Base-by-base conservation (phyloP, 1,284 basidiomycete genomes). In the Lignosus rhinocerotis region DNA sequence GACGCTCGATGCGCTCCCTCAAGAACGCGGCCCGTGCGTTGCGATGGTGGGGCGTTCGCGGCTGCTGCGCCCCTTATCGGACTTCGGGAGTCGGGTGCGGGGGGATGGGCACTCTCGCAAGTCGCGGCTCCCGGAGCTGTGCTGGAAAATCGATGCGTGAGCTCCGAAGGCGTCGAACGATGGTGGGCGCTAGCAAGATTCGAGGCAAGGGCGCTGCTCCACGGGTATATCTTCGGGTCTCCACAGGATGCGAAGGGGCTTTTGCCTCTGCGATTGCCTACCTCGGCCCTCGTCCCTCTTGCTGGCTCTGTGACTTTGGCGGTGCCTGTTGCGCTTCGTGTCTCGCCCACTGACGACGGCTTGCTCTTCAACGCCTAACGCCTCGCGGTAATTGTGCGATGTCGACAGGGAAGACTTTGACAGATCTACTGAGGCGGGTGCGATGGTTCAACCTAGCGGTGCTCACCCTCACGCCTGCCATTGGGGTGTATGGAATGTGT, bases 401-500 rank as follows among this genome's bases (percentile, higher is more conserved):
- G 43, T 45, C 43, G 21, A 51, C 38, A 10, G 11, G 39, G 49
- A 45, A 38, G 16, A 19, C 42, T 11, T 9, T 49, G 3, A 1
- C 31, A 9, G 43, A 11, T 10, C 10, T 59, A 7, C 51, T 64
- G 25, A 36, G 38, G 14, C 55, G 57, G 10, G 50, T 64, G 4
- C 60, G 60, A 44, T 66, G 65, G 65, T 64, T 66, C 58, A 66
- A 63, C 75, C 81, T 82, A 55, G 58, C 70, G 31, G 60, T 72
- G 43, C 68, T 86, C 50, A 82, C 79, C 56, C 64, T 82, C 63
- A 80, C 83, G 2, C 84, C 84, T 6, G 63, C 73, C 7, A 63
- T 85, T 55, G 74, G 82, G 39, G 70, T 84, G 59, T 83, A 82
- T 69, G 84, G 83, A 32, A 66, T 77, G 17, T 70, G 72, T 57